Evolutionary conservation across 768 basidiomycete genomes (phyloP).

Genomic region (Dendrothele bispora): DNA sequence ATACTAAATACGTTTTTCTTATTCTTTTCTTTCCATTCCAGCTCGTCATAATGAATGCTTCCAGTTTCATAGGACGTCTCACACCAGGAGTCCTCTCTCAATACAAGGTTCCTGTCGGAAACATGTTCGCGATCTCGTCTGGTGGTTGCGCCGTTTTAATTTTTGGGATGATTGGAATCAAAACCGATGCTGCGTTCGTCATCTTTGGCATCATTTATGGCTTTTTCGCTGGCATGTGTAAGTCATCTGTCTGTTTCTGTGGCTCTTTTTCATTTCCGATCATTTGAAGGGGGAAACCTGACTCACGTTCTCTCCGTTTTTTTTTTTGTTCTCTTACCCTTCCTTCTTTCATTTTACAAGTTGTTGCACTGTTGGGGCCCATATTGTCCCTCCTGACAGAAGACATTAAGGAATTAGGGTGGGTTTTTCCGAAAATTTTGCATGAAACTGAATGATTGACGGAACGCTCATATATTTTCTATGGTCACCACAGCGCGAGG

Average conservation of each 20-base stretch:
- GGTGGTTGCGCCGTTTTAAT: conserved; percentile 23
- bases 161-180: conserved; percentile 33
- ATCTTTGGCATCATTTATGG: conserved; percentile 30
- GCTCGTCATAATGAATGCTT: conserved; percentile 40
- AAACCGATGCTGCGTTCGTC: conserved; percentile 18
- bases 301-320: no score
- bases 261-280: no score
- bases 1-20: not conserved
- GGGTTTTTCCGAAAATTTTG: conserved; percentile 6
- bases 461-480: no score
- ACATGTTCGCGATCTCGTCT: conserved; percentile 22
- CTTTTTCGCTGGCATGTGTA: conserved; percentile 34
- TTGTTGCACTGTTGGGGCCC: conserved; percentile 28
- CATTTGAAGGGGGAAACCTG: no score
- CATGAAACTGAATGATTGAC: no score
- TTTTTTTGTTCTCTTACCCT: conserved; percentile 3
- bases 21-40: conserved; percentile 9
- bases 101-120: no score
- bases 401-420: conserved; percentile 36
- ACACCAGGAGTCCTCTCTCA: conserved; percentile 33
- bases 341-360: conserved; percentile 13
- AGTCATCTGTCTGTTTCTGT: no score
- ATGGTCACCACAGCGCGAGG: conserved; percentile 11
- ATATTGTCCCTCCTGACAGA: conserved; percentile 28
- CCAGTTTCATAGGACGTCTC: conserved; percentile 36